A percentile compares a stretch with the other conserved stretches of the same genome.
Evolutionary conservation across 2,329 filamentous ascomycete genomes (phyloP).

Genomic region (Elsinoe fawcettii): DNA sequence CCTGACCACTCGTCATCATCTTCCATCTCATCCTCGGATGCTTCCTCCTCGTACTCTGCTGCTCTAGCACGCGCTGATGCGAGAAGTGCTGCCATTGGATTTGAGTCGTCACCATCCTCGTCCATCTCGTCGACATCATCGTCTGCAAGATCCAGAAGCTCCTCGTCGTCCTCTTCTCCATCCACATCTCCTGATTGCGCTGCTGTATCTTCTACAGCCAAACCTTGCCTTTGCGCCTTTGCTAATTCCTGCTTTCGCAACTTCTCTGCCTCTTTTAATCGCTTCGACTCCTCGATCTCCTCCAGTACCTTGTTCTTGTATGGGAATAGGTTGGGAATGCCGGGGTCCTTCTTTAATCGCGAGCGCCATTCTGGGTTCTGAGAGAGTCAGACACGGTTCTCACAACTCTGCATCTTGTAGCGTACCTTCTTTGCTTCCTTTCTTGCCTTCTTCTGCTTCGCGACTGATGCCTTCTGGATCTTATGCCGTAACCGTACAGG

Average conservation of each 20-base stretch:
- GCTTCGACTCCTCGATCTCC: conserved; percentile 84
- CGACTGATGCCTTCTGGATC: conserved; percentile 83
- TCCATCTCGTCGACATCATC: conserved; percentile 26
- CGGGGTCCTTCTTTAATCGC: conserved; percentile 93
- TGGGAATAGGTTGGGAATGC: conserved; percentile 93
- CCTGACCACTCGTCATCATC: conserved; percentile 42
- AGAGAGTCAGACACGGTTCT: conserved; percentile 21
- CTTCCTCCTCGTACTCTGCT: conserved; percentile 61
- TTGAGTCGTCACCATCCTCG: conserved; percentile 59
- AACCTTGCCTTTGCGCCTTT: conserved; percentile 36
- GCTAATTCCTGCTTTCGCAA: conserved; percentile 63
- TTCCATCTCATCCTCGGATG: conserved; percentile 53
- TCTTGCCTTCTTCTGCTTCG: conserved; percentile 83
- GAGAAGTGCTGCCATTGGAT: conserved; percentile 86
- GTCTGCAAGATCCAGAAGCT: conserved; percentile 36
- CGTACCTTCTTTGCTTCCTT: conserved; percentile 77
- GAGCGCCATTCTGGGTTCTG: conserved; percentile 92
- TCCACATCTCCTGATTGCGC: conserved; percentile 28
- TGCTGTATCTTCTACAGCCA: conserved; percentile 30
- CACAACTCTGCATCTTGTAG: not conserved
- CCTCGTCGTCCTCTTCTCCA: conserved; percentile 48
- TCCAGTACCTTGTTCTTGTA: conserved; percentile 94
- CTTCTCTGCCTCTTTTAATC: conserved; percentile 72
- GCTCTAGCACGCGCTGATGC: conserved; percentile 76
- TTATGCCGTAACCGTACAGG: conserved; percentile 87